A percentile compares a stretch with the other conserved stretches of the same genome.
Conservation (phyloP, 345 rosid species). For the Syzygium aromaticum region DNA sequence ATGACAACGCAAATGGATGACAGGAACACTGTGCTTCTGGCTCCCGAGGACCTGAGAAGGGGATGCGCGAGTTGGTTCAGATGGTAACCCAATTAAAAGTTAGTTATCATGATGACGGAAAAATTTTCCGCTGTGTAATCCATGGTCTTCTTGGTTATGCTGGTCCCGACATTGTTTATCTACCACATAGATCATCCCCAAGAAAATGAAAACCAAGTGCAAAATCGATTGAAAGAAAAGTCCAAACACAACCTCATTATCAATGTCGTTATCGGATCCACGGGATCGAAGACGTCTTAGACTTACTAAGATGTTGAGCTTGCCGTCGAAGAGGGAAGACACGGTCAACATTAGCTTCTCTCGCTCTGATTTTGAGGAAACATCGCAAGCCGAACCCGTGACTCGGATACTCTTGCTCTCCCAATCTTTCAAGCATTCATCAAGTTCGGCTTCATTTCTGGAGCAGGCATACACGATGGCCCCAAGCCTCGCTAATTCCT, state of each 20-base stretch:
- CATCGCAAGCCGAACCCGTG: constrained; percentile 27
- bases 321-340: constrained; percentile 30
- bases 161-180: constrained; percentile 45
- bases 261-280: not conserved
- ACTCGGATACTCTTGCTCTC: constrained; percentile 23
- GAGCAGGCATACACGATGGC: constrained; percentile 62
- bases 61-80: constrained; percentile 45
- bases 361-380: constrained; percentile 31
- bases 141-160: constrained; percentile 19
- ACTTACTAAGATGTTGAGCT: constrained; percentile 58
- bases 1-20: constrained; percentile 30
- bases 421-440: constrained; percentile 30
- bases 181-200: not conserved
- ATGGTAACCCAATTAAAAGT: constrained; percentile 42
- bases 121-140: constrained; percentile 30
- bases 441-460: constrained; percentile 38
- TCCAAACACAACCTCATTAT: not conserved
- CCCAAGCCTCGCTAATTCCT: constrained; percentile 24
- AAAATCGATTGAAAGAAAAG: not conserved
- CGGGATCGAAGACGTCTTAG: not conserved
- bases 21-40: constrained; percentile 37
- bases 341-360: constrained; percentile 32
- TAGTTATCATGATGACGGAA: constrained; percentile 18
- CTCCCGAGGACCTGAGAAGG: constrained; percentile 35
- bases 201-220: not conserved